A percentile compares a stretch with the other conserved stretches of the same genome.
phyloP scores from a whole-genome alignment of 768 basidiomycete species.

The Russula dissimulans region DNA sequence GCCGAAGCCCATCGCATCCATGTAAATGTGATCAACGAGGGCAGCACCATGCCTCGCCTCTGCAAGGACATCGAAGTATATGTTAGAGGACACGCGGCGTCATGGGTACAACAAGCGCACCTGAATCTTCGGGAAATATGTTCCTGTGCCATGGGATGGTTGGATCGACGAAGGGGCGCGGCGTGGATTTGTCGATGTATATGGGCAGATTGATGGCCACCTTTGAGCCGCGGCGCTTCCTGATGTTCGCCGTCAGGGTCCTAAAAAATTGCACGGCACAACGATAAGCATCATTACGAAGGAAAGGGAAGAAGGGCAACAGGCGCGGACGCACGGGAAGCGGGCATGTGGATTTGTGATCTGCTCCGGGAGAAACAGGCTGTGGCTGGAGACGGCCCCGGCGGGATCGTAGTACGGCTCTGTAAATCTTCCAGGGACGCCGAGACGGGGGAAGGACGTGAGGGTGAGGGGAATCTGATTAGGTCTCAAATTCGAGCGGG shows the following conservation, averaged over 20 bases:
- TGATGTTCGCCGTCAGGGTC: conserved; percentile 95
- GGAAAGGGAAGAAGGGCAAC: neutral
- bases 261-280: conserved; percentile 32
- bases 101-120: conserved; percentile 33
- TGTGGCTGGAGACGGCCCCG: conserved; percentile 79
- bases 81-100: neutral
- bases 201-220: conserved; percentile 93
- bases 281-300: too few relatives aligned
- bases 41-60: conserved; percentile 91
- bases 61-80: conserved; percentile 23
- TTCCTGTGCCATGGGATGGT: conserved; percentile 82
- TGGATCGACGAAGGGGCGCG: conserved; percentile 83
- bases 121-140: conserved; percentile 77
- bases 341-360: conserved; percentile 96
- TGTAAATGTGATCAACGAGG: conserved; percentile 83
- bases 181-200: conserved; percentile 81
- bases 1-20: conserved; percentile 99
- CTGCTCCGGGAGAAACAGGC: conserved; percentile 89
- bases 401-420: conserved; percentile 77
- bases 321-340: conserved; percentile 71
- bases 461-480: conserved; percentile 89
- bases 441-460: conserved; percentile 92
- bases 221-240: conserved; percentile 82
- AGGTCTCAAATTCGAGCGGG: conserved; percentile 68
- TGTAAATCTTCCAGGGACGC: conserved; percentile 82